Percentiles rank a stretch among this genome's conserved stretches.
phyloP scores from a whole-genome alignment of 768 basidiomycete species.

The Plicaturopsis crispa region DNA sequence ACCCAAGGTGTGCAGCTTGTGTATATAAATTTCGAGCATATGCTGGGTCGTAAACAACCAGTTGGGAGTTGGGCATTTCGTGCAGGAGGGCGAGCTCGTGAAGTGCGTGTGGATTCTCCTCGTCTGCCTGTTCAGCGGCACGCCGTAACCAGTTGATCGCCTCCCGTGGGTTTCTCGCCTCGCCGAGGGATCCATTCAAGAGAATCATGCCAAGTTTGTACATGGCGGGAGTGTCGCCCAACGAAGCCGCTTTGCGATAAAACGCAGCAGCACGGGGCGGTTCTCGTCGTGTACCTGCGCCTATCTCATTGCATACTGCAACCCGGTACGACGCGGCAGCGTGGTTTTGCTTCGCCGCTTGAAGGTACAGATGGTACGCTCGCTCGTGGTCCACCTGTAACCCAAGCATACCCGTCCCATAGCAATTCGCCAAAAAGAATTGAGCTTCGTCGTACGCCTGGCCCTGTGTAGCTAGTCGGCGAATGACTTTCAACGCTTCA shows the following conservation, averaged over 20 bases:
- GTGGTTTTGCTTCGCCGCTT: slow-evolving; percentile 97
- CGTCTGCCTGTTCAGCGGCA: slow-evolving; percentile 95
- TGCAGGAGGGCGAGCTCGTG: slow-evolving; percentile 90
- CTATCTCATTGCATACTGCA: slow-evolving; percentile 98
- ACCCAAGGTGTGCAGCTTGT: slow-evolving; percentile 88
- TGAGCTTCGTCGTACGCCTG: slow-evolving; percentile 94
- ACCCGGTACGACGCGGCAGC: slow-evolving; percentile 93
- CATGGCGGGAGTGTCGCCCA: slow-evolving; percentile 98
- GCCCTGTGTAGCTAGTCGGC: slow-evolving; percentile 87
- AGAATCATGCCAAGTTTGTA: slow-evolving; percentile 99
- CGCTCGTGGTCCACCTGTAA: slow-evolving; percentile 95
- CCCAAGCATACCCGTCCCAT: slow-evolving; percentile 94
- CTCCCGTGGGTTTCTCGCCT: slow-evolving; percentile 81
- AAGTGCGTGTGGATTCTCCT: slow-evolving; percentile 94
- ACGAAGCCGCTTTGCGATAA: slow-evolving; percentile 92
- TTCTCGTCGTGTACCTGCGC: slow-evolving; percentile 89
- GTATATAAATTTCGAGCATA: slow-evolving; percentile 84
- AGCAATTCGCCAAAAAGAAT: slow-evolving; percentile 96
- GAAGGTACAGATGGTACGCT: slow-evolving; percentile 94
- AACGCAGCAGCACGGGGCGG: slow-evolving; percentile 86
- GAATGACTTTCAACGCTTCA: slow-evolving; percentile 89
- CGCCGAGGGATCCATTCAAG: slow-evolving; percentile 75
- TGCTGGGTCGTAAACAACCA: slow-evolving; percentile 73
- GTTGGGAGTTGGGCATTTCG: slow-evolving; percentile 57
- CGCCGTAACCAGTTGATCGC: slow-evolving; percentile 92